Percentiles rank a stretch among this genome's conserved stretches.
Evolutionary conservation across 2,329 filamentous ascomycete species (phyloP).

Genomic region (Epichloe sibirici): DNA sequence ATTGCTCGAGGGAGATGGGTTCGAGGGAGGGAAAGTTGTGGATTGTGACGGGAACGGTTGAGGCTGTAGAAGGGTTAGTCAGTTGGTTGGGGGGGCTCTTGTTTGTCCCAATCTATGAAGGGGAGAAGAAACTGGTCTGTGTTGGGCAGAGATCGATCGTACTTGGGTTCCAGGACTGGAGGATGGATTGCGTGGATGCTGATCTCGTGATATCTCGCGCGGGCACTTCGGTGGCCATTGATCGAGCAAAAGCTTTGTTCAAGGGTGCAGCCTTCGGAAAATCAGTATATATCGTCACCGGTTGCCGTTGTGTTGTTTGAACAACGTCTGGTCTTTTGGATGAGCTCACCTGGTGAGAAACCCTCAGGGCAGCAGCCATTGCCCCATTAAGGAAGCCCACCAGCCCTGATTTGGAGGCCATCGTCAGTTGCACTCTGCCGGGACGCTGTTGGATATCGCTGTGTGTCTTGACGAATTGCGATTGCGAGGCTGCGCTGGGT

Average conservation of each 20-base stretch:
- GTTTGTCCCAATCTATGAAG: not conserved
- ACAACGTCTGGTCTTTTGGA: not conserved
- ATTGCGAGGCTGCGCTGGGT: not conserved
- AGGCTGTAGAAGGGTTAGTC: constrained; percentile 23
- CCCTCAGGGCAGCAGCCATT: constrained; percentile 34
- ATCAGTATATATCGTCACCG: not conserved
- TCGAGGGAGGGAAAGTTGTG: constrained; percentile 86
- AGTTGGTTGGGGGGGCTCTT: not conserved
- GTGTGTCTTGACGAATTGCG: constrained; percentile 6
- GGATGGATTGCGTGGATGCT: constrained; percentile 21
- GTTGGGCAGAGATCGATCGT: constrained; percentile 5
- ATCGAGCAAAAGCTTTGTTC: constrained; percentile 33
- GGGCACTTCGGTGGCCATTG: constrained; percentile 43
- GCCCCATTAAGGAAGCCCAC: constrained; percentile 40
- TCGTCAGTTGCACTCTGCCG: not conserved
- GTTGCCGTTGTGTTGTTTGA: not conserved
- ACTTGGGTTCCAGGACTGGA: constrained; percentile 35
- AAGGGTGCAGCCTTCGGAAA: constrained; percentile 20
- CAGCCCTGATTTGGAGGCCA: constrained; percentile 26
- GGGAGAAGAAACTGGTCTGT: not conserved
- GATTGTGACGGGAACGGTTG: constrained; percentile 68
- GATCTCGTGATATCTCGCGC: constrained; percentile 25
- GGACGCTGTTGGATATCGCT: not conserved
- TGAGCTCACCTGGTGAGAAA: constrained; percentile 27
- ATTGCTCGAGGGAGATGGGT: constrained; percentile 64